Evolutionary conservation across 2,329 filamentous ascomycete genomes (phyloP).

Genomic region (Colletotrichum sp.): DNA sequence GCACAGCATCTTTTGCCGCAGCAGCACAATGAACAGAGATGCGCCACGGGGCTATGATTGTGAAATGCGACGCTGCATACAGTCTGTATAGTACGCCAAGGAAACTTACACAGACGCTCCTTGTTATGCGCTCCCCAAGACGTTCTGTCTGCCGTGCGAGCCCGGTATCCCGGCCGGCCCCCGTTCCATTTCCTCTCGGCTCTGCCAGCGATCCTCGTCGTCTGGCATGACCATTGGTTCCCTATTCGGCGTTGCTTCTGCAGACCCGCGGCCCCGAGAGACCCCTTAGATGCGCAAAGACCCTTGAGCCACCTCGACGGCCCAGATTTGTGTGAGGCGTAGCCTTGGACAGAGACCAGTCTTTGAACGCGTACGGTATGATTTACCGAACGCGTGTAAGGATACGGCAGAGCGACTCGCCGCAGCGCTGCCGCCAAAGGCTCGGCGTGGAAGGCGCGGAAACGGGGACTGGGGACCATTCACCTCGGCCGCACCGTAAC

Average conservation of each 20-base stretch:
- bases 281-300: background rate
- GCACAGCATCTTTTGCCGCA: background rate
- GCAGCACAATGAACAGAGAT: background rate
- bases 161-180: slow-evolving; percentile 9
- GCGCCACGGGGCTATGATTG: background rate
- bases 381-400: background rate
- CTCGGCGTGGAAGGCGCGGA: background rate
- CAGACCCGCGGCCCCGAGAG: background rate
- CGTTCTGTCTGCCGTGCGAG: background rate
- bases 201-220: background rate
- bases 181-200: background rate
- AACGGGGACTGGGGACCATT: background rate
- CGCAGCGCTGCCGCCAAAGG: background rate
- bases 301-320: background rate
- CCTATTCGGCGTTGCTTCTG: background rate
- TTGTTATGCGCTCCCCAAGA: background rate
- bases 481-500: background rate
- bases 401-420: background rate
- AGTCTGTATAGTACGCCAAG: background rate
- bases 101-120: background rate
- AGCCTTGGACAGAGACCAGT: background rate
- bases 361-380: background rate
- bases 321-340: background rate
- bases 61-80: background rate
- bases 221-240: background rate